Evolutionary conservation across 495 filamentous ascomycete genomes (phyloP).

Genomic region (Bombardia bombarda): DNA sequence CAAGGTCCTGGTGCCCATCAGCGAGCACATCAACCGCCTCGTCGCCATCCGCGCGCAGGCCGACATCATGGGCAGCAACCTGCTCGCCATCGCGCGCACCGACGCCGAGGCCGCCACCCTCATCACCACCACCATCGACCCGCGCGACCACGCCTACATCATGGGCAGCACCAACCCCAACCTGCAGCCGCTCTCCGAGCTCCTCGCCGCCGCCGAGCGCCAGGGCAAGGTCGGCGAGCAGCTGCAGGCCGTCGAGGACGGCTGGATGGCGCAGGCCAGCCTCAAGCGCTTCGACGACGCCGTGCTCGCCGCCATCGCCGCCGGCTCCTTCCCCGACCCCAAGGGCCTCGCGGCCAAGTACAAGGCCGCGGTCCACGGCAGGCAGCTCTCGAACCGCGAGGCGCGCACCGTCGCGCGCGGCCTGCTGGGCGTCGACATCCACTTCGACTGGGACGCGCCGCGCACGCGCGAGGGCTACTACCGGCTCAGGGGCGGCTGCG

Average conservation of each 20-base stretch:
- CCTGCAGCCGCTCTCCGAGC: slow-evolving; percentile 76
- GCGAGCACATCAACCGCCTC: slow-evolving; percentile 96
- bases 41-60: slow-evolving; percentile 96
- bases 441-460: slow-evolving; percentile 89
- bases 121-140: slow-evolving; percentile 93
- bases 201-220: slow-evolving; percentile 81
- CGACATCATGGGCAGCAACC: slow-evolving; percentile 92
- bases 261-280: slow-evolving; percentile 72
- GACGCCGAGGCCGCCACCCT: slow-evolving; percentile 97
- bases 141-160: slow-evolving; percentile 90
- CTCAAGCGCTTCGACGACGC: slow-evolving; percentile 90
- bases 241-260: slow-evolving; percentile 88
- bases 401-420: slow-evolving; percentile 75
- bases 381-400: slow-evolving; percentile 64
- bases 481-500: slow-evolving; percentile 80
- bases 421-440: slow-evolving; percentile 72
- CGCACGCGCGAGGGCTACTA: slow-evolving; percentile 94
- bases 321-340: slow-evolving; percentile 52
- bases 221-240: slow-evolving; percentile 72
- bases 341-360: slow-evolving; percentile 58
- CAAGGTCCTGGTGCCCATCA: slow-evolving; percentile 94
- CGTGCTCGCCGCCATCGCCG: slow-evolving; percentile 72
- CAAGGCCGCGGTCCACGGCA: slow-evolving; percentile 59
- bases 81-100: slow-evolving; percentile 85
- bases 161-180: slow-evolving; percentile 79